Percentiles rank a stretch among this genome's conserved stretches.
Conservation (phyloP, 75 land plant genomes). For the Pinus taeda region DNA sequence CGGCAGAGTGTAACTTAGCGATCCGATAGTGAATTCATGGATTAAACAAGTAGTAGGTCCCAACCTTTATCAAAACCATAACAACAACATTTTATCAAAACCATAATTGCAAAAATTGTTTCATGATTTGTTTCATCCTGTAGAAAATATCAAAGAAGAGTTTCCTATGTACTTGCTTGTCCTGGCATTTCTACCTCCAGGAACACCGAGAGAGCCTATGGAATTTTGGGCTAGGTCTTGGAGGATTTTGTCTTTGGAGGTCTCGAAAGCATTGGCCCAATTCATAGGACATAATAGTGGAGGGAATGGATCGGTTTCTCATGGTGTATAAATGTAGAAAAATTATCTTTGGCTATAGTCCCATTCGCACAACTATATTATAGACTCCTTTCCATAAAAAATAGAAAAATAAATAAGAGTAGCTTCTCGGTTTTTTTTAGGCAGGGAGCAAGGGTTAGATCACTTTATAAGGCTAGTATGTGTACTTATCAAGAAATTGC, state of each 20-base stretch:
- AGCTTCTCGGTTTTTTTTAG: too few species aligned
- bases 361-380: conserved; percentile 9
- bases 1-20: too few species aligned
- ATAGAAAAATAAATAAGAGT: too few species aligned
- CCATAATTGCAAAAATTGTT: too few species aligned
- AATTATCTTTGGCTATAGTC: conserved; percentile 10
- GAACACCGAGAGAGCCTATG: conserved; percentile 89
- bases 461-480: too few species aligned
- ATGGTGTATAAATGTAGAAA: neutral
- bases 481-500: too few species aligned
- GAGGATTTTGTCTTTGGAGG: conserved; percentile 75
- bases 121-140: neutral
- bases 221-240: conserved; percentile 90
- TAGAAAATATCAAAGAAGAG: conserved; percentile 67
- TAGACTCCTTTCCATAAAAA: neutral
- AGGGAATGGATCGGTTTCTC: neutral
- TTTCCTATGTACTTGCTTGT: conserved; percentile 30
- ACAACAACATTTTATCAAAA: too few species aligned
- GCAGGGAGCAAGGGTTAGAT: too few species aligned
- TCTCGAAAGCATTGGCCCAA: conserved; percentile 53
- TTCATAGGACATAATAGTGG: neutral
- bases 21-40: too few species aligned
- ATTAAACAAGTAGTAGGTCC: too few species aligned
- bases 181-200: conserved; percentile 44
- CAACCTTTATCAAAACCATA: too few species aligned